Conservation (phyloP, 2,329 filamentous ascomycete species). For the Colletotrichum brevisporum region DNA sequence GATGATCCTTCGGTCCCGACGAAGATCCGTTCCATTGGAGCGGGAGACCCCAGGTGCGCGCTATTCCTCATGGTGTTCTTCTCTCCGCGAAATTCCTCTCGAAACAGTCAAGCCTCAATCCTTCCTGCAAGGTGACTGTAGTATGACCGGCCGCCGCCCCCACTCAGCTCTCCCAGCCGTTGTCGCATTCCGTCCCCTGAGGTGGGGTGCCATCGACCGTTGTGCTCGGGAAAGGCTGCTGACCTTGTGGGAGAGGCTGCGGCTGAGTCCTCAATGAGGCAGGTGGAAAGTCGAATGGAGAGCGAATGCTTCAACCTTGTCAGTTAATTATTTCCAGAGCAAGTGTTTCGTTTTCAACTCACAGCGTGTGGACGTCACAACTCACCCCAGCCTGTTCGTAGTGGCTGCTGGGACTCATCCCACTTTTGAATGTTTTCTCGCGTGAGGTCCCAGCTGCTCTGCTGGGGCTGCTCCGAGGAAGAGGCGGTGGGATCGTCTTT, state of each 20-base stretch:
- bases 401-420: neutral
- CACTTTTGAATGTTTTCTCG: neutral
- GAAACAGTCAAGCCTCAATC: neutral
- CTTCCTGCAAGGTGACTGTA: neutral
- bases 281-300: neutral
- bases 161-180: neutral
- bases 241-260: neutral
- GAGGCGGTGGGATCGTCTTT: neutral
- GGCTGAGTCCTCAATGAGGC: neutral
- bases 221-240: neutral
- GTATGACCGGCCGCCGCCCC: neutral
- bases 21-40: neutral
- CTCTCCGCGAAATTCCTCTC: neutral
- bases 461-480: neutral
- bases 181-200: neutral
- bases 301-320: neutral
- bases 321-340: neutral
- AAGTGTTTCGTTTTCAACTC: neutral
- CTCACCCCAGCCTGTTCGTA: neutral
- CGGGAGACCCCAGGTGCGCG: neutral
- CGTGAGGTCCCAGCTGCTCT: neutral
- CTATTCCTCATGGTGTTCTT: neutral
- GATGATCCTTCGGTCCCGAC: neutral
- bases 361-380: neutral
- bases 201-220: neutral